Conservation (phyloP, 169 alveolate genomes). For the Neospora caninum region DNA sequence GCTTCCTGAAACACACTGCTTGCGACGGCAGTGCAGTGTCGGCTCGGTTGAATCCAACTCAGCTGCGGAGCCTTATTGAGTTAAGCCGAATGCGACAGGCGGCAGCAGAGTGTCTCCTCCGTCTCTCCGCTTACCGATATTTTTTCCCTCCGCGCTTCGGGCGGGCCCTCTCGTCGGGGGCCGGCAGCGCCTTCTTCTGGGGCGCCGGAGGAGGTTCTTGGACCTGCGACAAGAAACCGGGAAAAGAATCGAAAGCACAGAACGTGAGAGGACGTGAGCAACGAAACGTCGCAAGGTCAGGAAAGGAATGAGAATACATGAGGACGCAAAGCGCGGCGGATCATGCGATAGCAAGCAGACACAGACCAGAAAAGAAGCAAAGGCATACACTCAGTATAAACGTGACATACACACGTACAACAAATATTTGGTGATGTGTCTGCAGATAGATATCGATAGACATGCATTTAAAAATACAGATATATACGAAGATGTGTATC, state of each 20-base stretch:
- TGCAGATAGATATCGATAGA: neutral
- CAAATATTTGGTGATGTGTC: neutral
- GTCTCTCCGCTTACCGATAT: neutral
- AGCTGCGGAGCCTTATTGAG: too few relatives aligned
- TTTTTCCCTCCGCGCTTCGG: conserved; percentile 55
- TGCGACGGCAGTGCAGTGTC: too few relatives aligned
- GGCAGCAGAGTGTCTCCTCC: too few relatives aligned
- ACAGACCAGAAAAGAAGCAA: too few relatives aligned
- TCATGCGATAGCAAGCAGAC: neutral
- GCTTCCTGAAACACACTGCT: too few relatives aligned
- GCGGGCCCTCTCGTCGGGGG: conserved; percentile 53
- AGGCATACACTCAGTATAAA: too few relatives aligned
- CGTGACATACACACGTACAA: neutral
- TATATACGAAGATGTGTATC: neutral
- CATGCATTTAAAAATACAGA: neutral
- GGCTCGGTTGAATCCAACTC: too few relatives aligned
- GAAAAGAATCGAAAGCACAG: neutral
- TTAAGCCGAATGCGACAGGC: too few relatives aligned
- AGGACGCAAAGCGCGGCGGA: neutral
- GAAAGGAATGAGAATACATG: neutral
- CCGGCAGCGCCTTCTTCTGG: conserved; percentile 59
- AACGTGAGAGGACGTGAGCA: neutral
- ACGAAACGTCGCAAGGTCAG: neutral
- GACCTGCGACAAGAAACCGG: neutral
- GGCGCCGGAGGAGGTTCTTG: conserved; percentile 63